Conservation (phyloP, 2,329 filamentous ascomycete genomes). For the Cladobotryum protrusum region DNA sequence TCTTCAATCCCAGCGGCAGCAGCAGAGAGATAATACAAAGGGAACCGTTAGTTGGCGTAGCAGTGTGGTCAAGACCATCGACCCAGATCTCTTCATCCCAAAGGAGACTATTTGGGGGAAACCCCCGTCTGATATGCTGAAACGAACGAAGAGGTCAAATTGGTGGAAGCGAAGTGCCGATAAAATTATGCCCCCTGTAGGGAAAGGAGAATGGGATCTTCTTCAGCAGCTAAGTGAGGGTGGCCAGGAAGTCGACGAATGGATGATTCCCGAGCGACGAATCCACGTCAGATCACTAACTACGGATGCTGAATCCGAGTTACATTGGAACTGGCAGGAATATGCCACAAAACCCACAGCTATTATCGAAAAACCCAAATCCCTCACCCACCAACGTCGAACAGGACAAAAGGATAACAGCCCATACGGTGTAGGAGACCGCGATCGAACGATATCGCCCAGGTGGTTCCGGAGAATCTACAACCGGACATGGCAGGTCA, state of each 20-base stretch:
- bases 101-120: constrained; percentile 45
- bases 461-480: constrained; percentile 46
- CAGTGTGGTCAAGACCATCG: constrained; percentile 20
- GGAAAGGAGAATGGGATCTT: constrained; percentile 48
- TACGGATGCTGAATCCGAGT: background rate
- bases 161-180: constrained; percentile 42
- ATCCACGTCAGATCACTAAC: constrained; percentile 13
- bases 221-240: constrained; percentile 43
- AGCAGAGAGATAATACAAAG: constrained; percentile 20
- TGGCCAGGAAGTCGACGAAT: constrained; percentile 28
- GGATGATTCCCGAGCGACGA: constrained; percentile 31
- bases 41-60: constrained; percentile 21
- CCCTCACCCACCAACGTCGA: constrained; percentile 26
- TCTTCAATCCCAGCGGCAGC: constrained; percentile 34
- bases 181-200: constrained; percentile 50
- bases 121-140: constrained; percentile 32
- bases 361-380: constrained; percentile 31
- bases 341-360: constrained; percentile 35
- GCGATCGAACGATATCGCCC: constrained; percentile 27
- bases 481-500: constrained; percentile 37
- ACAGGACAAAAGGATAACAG: constrained; percentile 32
- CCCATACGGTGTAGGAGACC: constrained; percentile 30
- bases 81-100: constrained; percentile 34
- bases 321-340: constrained; percentile 37
- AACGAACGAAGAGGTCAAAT: constrained; percentile 36